Evolutionary conservation across 2,329 filamentous ascomycete species (phyloP), one percentile per base, ranked within the genome.

Genomic region (Arthrobotrys conoides): DNA sequence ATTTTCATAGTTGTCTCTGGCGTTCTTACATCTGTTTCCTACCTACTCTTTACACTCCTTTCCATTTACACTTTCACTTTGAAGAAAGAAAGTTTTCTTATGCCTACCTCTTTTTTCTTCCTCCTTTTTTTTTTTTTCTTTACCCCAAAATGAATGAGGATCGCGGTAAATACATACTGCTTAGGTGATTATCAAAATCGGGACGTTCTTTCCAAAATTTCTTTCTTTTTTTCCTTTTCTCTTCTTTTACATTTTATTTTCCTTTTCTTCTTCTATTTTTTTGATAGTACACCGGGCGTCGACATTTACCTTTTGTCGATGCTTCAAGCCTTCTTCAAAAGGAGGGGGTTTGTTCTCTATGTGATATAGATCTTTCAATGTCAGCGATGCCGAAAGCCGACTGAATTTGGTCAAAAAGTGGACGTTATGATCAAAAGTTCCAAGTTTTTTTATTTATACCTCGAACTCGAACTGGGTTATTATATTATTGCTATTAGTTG

Each of bases 281-380:
- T 49, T 49, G 18, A 22, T 49, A 49, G 46, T 49, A 49, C 46
- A 49, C 46, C 20, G 18, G 46, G 46, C 18, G 18, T 22, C 46
- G 46, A 49, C 46, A 41, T n/a, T n/a, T n/a, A n/a, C 12, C 12
- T n/a, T 41, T 16, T 41, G 38, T 41, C 38, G 38, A 41, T 49
- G 46, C 38, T 41, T 41, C 38, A 41, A 41, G 5, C 38, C 38
- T 41, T 5, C 12, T 41, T 12, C 33, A 12, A 36, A 10, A 36
- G 4, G 33, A 10, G 33, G 9, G 33, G 33, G 5, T 36, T 30
- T 5, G 4, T 36, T 36, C 8, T 53, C 22, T 12, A 16, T 53
- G 49, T 53, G 49, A 53, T 53, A 53, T 53, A 53, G 49, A 53
- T 44, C 14, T n/a, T 18, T 44, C 14, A 48, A 48, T 30, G 49